Conservation (phyloP, 352 stramenopile genomes). For the Phytophthora foliorum region DNA sequence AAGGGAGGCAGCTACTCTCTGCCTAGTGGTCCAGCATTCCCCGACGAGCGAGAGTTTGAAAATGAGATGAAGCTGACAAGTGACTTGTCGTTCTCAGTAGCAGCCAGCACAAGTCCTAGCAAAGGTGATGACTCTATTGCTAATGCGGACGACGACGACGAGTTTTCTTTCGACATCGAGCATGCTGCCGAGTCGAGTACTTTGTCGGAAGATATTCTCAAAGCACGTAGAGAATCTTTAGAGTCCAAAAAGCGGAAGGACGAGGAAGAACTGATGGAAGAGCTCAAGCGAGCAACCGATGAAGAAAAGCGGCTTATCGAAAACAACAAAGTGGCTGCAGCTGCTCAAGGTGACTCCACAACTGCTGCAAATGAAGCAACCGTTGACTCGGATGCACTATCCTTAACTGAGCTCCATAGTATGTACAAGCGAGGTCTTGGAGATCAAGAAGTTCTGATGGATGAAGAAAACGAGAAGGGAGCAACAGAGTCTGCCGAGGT, state of each 20-base stretch:
- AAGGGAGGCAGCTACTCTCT: constrained; percentile 41
- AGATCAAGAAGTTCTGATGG: constrained; percentile 69
- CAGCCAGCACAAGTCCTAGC: constrained; percentile 1
- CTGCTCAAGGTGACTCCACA: neutral
- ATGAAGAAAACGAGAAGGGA: constrained; percentile 48
- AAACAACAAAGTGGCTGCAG: constrained; percentile 7
- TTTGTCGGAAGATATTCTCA: constrained; percentile 33
- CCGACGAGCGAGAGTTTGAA: constrained; percentile 62
- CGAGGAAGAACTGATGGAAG: constrained; percentile 47
- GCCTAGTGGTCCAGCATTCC: constrained; percentile 48
- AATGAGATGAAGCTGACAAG: constrained; percentile 43
- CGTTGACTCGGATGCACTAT: constrained; percentile 43
- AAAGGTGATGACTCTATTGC: neutral
- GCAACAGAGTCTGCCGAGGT: too few relatives aligned
- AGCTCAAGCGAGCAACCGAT: constrained; percentile 55
- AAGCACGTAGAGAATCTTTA: constrained; percentile 32
- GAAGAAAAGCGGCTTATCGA: constrained; percentile 46
- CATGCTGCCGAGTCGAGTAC: neutral
- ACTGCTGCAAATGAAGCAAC: neutral
- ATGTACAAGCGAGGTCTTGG: constrained; percentile 87
- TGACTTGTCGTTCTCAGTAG: constrained; percentile 51
- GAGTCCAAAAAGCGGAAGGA: constrained; percentile 40
- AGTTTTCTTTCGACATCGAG: constrained; percentile 47
- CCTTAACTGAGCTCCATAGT: constrained; percentile 73
- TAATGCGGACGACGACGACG: constrained; percentile 43